Evolutionary conservation across 2,329 filamentous ascomycete species (phyloP), one percentile per base, ranked within the genome.

Genomic region (Trichoderma sp.): DNA sequence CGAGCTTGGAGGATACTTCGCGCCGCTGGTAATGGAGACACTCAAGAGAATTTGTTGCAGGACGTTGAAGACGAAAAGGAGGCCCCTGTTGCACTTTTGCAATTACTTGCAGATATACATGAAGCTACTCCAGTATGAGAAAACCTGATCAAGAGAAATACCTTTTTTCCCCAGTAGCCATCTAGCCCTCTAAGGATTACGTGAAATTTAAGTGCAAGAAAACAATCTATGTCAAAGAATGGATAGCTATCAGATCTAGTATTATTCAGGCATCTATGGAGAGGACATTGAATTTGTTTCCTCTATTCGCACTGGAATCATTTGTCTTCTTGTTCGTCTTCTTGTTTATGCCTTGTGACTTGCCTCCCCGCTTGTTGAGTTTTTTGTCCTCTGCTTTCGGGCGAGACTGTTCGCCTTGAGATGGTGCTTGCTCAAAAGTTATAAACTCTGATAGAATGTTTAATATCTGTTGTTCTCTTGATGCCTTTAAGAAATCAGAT

Each of bases 1-100:
- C 89, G 95, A 24, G 94, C 94, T 3, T 94, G 93, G 90, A 87
- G 90, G 45, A 93, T 97, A 75, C 90, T 95, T 77, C 87, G 85
- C 77, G 83, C 83, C 7, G 84, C 89, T 3, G 88, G 90, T 5
- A 86, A 85, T 60, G 83, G 80, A 2, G 78, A 75, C 5, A 75
- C 77, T 6, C 80, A 82, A 6, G 89, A 92, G 77, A 80, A 90
- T 71, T 80, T 94, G 81, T 79, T 91, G 77, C 81, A 90, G 77
- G 85, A 93, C 82, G 79, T 87, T 78, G 82, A 88, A 29, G 79
- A 81, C 12, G 69, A 76, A 11, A 77, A 79, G 7, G 78, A 81
- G 29, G 76, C 75, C n/a, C 69, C 60, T 18, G 78, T 78, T n/a
- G 76, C 78, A 1, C 81, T 84, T 38, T 74, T 77, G 41, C 76